A percentile compares a stretch with the other conserved stretches of the same genome.
Conservation (phyloP, 345 rosid genomes). For the Schrenkiella parvula region DNA sequence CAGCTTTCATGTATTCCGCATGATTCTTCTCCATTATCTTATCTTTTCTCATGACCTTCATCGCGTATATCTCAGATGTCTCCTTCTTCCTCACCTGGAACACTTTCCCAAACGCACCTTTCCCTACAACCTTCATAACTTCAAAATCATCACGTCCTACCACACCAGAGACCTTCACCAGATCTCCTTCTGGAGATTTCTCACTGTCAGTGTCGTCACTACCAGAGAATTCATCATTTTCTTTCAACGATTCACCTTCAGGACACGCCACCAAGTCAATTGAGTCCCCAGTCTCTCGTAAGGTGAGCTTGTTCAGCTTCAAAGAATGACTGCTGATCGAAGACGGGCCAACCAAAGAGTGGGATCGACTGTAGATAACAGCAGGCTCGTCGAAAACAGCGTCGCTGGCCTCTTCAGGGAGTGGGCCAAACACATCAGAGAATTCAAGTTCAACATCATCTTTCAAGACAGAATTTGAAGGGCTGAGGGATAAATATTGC, state of each 20-base stretch:
- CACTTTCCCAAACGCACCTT: constrained; percentile 97
- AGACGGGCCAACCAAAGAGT: constrained; percentile 90
- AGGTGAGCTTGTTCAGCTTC: constrained; percentile 61
- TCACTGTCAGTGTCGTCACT: constrained; percentile 35
- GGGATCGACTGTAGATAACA: constrained; percentile 72
- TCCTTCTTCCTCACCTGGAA: constrained; percentile 83
- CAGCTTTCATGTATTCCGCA: constrained; percentile 93
- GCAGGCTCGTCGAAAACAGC: constrained; percentile 58
- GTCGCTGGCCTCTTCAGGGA: constrained; percentile 18
- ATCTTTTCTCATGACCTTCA: constrained; percentile 99
- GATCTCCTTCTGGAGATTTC: constrained; percentile 16
- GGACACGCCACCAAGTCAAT: constrained; percentile 43
- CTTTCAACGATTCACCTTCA: constrained; percentile 29
- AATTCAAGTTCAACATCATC: constrained; percentile 33
- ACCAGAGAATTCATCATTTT: constrained; percentile 36
- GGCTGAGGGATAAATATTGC: constrained; percentile 24
- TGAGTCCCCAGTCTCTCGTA: constrained; percentile 48
- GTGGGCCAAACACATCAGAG: constrained; percentile 39
- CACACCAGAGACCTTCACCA: constrained; percentile 24
- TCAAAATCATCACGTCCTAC: constrained; percentile 86
- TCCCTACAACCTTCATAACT: constrained; percentile 85
- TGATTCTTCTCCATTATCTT: constrained; percentile 89
- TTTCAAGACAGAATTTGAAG: constrained; percentile 12
- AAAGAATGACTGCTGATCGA: constrained; percentile 50
- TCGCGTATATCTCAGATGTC: constrained; percentile 81